Evolutionary conservation across 306 rosid genomes (phyloP).

Genomic region (Vigna mungo): DNA sequence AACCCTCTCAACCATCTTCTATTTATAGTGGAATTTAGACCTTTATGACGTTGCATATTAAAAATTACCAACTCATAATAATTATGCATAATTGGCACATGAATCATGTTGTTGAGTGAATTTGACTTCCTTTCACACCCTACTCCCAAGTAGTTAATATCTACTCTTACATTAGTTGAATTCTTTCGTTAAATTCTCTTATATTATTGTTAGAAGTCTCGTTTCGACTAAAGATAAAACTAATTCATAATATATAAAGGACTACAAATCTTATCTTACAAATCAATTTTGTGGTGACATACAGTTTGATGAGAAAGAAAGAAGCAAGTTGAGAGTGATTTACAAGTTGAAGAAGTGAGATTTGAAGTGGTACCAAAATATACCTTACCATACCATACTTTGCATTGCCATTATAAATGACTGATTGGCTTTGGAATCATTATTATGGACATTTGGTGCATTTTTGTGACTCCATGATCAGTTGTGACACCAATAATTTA

Average conservation of each 20-base stretch:
- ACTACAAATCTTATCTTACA: too few species aligned
- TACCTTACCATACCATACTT: background rate
- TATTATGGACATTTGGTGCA: slow-evolving; percentile 11
- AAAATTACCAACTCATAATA: slow-evolving; percentile 17
- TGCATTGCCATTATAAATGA: slow-evolving; percentile 3
- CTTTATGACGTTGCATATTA: slow-evolving; percentile 36
- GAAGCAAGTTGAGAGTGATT: background rate
- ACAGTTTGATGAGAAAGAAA: background rate
- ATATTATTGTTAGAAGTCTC: too few species aligned
- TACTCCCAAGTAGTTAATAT: background rate
- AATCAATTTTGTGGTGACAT: background rate
- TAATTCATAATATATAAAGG: too few species aligned
- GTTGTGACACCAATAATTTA: background rate
- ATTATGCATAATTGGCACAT: slow-evolving; percentile 27
- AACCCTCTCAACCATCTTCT: slow-evolving; percentile 32
- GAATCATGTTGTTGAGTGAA: slow-evolving; percentile 7
- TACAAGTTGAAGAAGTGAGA: slow-evolving; percentile 19
- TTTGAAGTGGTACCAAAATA: slow-evolving; percentile 6
- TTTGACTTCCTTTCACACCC: too few species aligned
- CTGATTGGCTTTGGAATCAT: slow-evolving; percentile 12
- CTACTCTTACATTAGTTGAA: background rate
- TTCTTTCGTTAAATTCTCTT: background rate
- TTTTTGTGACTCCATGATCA: slow-evolving; percentile 7
- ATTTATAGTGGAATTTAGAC: slow-evolving; percentile 66
- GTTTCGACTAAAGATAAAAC: too few species aligned